These are phyloP conservation scores for Cercospora zeae-maydis DNA, from an alignment of 2,329 filamentous ascomycete species.

Conservation along the genomic window DNA sequence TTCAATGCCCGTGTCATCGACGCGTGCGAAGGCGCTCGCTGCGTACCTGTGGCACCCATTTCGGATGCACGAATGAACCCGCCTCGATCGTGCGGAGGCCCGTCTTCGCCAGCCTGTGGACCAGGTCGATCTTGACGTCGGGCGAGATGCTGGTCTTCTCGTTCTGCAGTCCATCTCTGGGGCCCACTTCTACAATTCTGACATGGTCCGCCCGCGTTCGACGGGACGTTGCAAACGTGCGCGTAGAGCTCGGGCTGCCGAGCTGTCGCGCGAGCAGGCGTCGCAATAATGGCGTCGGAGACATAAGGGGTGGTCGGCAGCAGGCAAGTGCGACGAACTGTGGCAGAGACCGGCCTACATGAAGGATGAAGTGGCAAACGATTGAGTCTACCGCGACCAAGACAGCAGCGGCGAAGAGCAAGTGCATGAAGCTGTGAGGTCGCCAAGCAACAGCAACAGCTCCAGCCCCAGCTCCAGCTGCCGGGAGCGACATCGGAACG, in stretches of 20 bases:
- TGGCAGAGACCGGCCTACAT: background rate
- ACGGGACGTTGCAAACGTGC: conserved; percentile 29
- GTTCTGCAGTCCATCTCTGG: conserved; percentile 83
- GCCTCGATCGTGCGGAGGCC: conserved; percentile 73
- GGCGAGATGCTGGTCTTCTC: conserved; percentile 69
- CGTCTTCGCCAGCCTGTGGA: conserved; percentile 64
- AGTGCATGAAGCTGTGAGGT: background rate
- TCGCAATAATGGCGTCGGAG: conserved; percentile 1
- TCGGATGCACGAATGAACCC: conserved; percentile 77
- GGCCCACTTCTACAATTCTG: conserved; percentile 73
- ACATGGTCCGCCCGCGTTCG: conserved; percentile 42
- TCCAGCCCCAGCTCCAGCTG: background rate
- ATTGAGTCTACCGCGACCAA: background rate
- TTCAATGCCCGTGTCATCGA: conserved; percentile 9
- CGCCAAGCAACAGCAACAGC: too few relatives aligned
- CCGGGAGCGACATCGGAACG: background rate
- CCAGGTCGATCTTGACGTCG: conserved; percentile 71
- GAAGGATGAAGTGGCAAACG: background rate
- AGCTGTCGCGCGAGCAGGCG: conserved; percentile 13
- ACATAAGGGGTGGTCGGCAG: conserved; percentile 4
- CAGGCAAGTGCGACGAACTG: background rate
- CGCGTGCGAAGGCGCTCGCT: background rate
- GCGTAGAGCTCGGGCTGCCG: conserved; percentile 10
- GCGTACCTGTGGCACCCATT: conserved; percentile 75
- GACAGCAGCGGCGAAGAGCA: background rate